phyloP scores from a whole-genome alignment of 164 flowering plant genomes.

The Litsea cubeba region DNA sequence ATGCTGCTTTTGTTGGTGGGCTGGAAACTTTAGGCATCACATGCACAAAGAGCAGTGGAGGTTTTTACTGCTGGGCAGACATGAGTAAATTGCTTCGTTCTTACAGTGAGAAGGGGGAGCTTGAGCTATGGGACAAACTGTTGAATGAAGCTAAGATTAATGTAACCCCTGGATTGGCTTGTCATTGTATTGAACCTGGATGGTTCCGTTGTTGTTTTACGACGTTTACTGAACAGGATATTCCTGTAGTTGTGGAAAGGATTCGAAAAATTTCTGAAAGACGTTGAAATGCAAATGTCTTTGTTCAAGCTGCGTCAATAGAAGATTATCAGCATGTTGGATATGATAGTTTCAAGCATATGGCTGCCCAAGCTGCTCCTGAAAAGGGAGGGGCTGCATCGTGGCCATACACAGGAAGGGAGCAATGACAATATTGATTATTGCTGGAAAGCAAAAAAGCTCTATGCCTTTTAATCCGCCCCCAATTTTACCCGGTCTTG shows the following conservation, averaged over 20 bases:
- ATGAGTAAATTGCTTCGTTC: conserved; percentile 73
- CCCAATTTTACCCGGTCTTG: no score
- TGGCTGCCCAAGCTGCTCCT: not conserved
- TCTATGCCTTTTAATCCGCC: not conserved
- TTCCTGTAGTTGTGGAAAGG: conserved; percentile 76
- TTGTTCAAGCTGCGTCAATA: not conserved
- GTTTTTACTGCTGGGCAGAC: conserved; percentile 92
- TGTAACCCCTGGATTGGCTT: conserved; percentile 77
- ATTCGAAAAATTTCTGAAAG: conserved; percentile 51
- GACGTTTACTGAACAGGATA: conserved; percentile 54
- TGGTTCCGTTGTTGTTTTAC: conserved; percentile 88
- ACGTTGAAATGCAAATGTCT: conserved; percentile 26
- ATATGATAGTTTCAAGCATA: not conserved
- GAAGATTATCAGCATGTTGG: not conserved
- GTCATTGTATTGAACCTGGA: conserved; percentile 97
- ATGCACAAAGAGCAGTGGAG: conserved; percentile 63
- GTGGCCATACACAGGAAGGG: not conserved
- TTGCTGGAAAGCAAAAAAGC: not conserved
- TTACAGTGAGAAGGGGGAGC: conserved; percentile 93
- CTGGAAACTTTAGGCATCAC: conserved; percentile 58
- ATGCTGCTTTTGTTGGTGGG: conserved; percentile 45
- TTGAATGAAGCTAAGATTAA: conserved; percentile 71
- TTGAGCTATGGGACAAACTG: conserved; percentile 88
- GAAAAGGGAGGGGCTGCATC: not conserved
- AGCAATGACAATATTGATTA: not conserved